Conservation (phyloP, 768 basidiomycete species). For the Lactarius hatsudake region DNA sequence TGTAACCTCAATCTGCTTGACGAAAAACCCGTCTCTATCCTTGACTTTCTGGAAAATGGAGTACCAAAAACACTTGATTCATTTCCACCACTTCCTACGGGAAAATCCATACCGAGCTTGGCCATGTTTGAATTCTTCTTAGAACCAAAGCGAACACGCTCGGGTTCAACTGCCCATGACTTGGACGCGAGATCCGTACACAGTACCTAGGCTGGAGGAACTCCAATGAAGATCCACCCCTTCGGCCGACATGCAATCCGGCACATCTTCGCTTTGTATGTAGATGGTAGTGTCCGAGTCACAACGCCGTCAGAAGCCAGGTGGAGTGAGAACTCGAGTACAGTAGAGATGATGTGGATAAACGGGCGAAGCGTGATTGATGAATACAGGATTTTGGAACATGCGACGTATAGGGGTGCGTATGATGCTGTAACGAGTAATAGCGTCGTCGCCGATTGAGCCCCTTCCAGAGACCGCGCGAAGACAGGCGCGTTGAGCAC, state of each 20-base stretch:
- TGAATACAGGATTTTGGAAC: constrained; percentile 42
- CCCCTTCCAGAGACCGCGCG: neutral
- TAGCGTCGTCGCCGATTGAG: constrained; percentile 53
- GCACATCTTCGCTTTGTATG: neutral
- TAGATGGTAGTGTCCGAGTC: neutral
- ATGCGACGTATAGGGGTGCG: constrained; percentile 64
- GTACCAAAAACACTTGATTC: neutral
- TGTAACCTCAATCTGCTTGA: neutral
- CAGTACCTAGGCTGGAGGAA: neutral
- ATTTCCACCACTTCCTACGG: neutral
- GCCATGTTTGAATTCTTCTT: neutral
- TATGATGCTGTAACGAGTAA: constrained; percentile 52
- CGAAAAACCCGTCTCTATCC: neutral
- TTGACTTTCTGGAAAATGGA: neutral
- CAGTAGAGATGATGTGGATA: neutral
- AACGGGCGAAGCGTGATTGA: constrained; percentile 34
- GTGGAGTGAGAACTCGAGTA: neutral
- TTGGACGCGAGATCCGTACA: neutral
- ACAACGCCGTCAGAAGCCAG: neutral
- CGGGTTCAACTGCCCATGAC: neutral
- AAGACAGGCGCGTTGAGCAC: neutral
- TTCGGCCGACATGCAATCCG: neutral
- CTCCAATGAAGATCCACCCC: neutral
- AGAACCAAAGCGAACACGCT: neutral
- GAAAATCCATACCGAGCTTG: neutral